Base-by-base conservation (phyloP, 805 yeast species). In the Starmerella floricola region DNA sequence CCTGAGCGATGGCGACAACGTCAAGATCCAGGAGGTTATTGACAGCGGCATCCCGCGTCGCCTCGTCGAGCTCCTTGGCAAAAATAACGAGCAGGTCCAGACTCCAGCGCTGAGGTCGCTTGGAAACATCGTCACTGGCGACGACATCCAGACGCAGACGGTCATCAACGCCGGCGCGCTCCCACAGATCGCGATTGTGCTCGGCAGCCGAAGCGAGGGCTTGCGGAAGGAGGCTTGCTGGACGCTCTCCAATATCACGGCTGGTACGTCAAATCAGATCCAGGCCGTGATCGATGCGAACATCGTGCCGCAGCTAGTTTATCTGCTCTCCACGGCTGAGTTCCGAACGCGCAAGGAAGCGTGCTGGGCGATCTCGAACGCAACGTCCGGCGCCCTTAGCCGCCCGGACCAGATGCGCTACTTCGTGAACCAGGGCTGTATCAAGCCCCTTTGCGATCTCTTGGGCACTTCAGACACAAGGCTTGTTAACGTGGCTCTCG, bases 281-380 rank as follows among this genome's bases (percentile, higher is more conserved):
- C 96, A 88, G 67, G 88, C 96, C 13, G 97, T 91, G 39, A 87
- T 91, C 56, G 95, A 87, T 61, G 79, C 88, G 47, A 91, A 91
- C 66, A 71, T 91, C 60, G 78, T 91, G 51, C 98, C 97, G 31
- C 94, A 87, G 45, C 73, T 84, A 51, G 78, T 91, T 54, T 78
- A 86, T 60, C 66, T 79, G 50, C 71, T 91, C 61, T 66, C 72
- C 31, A 71, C 74, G 43, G 95, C 91, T 48, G 97, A 88, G 58
- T 87, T 86, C 69, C 87, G 86, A 69, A 88, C 97, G 28, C 83
- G 83, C 62, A 91, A 88, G 64, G 98, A 91, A 68, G 98, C 98
- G 3, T 88, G 97, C 71, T 91, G 98, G 98, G 97, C 97, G 28
- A 81, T 91, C 52, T 86, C 96, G 23, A 91, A 91, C 61, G 97